Base-by-base conservation (phyloP, 768 basidiomycete species). In the Psilocybe sp. region DNA sequence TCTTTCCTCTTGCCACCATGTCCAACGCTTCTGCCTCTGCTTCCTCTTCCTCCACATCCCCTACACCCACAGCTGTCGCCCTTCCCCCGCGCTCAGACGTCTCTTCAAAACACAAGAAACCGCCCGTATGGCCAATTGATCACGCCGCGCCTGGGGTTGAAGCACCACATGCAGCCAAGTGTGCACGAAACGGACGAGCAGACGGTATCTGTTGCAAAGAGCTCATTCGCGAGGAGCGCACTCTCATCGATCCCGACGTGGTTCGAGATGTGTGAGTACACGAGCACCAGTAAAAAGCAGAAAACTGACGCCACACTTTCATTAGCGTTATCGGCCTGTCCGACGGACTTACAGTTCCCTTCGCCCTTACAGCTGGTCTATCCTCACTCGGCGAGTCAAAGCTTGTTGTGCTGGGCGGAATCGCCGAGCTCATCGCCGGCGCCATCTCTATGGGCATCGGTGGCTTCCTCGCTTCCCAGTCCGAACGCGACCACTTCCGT, bases 401-500 rank as follows among this genome's bases (percentile, higher is more conserved):
- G 47, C 78, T 98, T n/a, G 97, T 99, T 54, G 87, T 96, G 43
- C 79, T 96, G 23, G 96, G 93, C 47, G 97, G 97, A 13, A 72
- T 97, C 33, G 96, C 97, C 1, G 97, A 99, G 66, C 85, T 99
- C 57, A 92, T 96, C 50, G 92, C 95, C 1, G 97, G 97, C 5
- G 91, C 95, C 11, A 90, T 98, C 40, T 93, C 90, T 1, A 99
- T 99, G 96, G 97, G 97, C 53, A 89, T 99, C 36, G 97, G 97
- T 46, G 96, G 96, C 15, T 98, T 96, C 78, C 85, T 99, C 43
- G 94, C 94, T 2, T 93, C 95, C 1, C 92, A 99, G 69, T 88
- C 96, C 28, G 97, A 99, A 68, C 86, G 94, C 40, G 96, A 98
- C 65, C 89, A 97, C 68, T 95, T 87, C 65, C 88, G 85, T 40